Base-by-base conservation (phyloP, 140 eudicot genomes). In the Stevia rebaudiana region DNA sequence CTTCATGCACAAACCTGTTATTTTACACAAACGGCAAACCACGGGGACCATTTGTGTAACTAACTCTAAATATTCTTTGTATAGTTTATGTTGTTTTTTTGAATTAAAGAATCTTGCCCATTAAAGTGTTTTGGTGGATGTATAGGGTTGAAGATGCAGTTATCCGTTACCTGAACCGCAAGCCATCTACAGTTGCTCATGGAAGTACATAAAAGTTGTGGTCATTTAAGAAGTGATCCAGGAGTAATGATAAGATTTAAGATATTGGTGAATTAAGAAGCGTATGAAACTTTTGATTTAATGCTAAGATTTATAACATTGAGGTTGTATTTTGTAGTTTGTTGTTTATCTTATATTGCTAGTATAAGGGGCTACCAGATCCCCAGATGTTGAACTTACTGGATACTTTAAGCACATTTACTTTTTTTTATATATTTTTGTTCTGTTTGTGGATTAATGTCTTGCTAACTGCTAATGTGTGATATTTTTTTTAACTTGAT, bases 151-250 rank as follows among this genome's bases (percentile, higher is more conserved):
- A n/a, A n/a, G n/a, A n/a, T n/a, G n/a, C n/a, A n/a, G n/a, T n/a
- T n/a, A n/a, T n/a, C n/a, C n/a, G n/a, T n/a, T n/a, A n/a, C n/a
- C n/a, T n/a, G n/a, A n/a, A n/a, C n/a, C n/a, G n/a, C n/a, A n/a
- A n/a, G n/a, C n/a, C n/a, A n/a, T n/a, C n/a, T 53, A 54, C 71
- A 37, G 72, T 2, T 44, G 53, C 47, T 22, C 76, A 59, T 67
- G 74, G 79, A 67, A 74, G 63, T 63, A 74, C 74, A 74, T 74
- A 74, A 59, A 58, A 7, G 25, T 37, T 25, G 23, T 9, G 23
- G 23, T 46, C 24, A 15, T 25, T 52, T 41, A 40, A 51, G 66
- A 73, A 59, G 48, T 61, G n/a, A n/a, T n/a, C n/a, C n/a, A n/a
- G n/a, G n/a, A n/a, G n/a, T n/a, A n/a, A n/a, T n/a, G n/a, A n/a